Conservation (phyloP, 345 rosid genomes). For the Mercurialis annua region DNA sequence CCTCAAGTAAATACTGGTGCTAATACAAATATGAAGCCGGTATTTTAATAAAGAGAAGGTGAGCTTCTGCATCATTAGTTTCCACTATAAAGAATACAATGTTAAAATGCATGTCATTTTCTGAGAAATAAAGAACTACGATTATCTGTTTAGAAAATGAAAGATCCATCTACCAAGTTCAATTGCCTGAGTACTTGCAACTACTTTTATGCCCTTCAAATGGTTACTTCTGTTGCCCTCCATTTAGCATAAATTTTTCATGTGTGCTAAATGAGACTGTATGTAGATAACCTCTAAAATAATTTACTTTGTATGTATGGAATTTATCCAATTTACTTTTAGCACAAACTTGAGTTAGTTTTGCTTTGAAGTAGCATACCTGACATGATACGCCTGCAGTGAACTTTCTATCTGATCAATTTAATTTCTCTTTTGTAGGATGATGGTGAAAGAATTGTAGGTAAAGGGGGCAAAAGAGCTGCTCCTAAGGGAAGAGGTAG, state of each 20-base stretch:
- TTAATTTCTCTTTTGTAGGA: slow-evolving; percentile 38
- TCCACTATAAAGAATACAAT: background rate
- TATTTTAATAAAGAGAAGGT: too few relatives aligned
- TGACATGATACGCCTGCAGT: slow-evolving; percentile 9
- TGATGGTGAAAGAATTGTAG: slow-evolving; percentile 40
- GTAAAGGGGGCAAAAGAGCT: slow-evolving; percentile 74
- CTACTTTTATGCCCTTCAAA: background rate
- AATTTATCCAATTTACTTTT: background rate
- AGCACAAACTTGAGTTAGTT: background rate
- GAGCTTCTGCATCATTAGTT: too few relatives aligned
- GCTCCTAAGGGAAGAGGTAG: slow-evolving; percentile 65
- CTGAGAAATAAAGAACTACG: background rate
- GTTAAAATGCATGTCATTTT: background rate
- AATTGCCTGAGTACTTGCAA: background rate
- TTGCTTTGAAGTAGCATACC: background rate
- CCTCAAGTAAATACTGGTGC: too few relatives aligned
- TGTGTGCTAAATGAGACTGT: background rate
- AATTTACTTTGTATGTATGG: background rate
- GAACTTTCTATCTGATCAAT: background rate
- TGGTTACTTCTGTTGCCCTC: background rate
- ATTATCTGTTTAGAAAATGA: background rate
- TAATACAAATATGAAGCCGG: too few relatives aligned
- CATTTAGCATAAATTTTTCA: background rate
- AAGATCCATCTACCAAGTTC: background rate
- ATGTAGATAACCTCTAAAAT: background rate